Evolutionary conservation across 73 alveolate genomes (phyloP).

Genomic region (Tetrahymena borealis): DNA sequence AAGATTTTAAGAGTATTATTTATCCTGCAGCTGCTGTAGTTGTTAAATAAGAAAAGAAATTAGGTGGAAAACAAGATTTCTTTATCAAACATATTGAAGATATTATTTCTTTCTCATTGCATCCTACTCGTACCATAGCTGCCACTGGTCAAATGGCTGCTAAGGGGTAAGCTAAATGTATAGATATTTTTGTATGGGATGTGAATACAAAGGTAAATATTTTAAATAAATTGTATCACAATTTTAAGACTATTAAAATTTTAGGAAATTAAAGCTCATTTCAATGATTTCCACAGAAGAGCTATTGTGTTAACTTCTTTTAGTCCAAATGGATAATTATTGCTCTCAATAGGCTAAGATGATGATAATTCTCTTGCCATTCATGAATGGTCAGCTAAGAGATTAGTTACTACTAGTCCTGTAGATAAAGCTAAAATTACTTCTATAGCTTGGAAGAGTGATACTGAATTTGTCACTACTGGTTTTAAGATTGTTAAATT

Average conservation of each 20-base stretch:
- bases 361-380: constrained; percentile 92
- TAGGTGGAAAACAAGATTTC: constrained; percentile 66
- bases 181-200: constrained; percentile 94
- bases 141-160: constrained; percentile 98
- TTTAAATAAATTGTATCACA: background rate
- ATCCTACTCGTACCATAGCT: constrained; percentile 82
- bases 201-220: constrained; percentile 44
- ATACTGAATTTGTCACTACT: constrained; percentile 85
- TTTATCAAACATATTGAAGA: constrained; percentile 93
- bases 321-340: constrained; percentile 89
- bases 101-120: constrained; percentile 89
- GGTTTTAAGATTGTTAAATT: constrained; percentile 93
- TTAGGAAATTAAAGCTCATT: constrained; percentile 45
- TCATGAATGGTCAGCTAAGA: constrained; percentile 86
- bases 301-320: constrained; percentile 83
- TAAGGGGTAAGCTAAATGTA: constrained; percentile 78
- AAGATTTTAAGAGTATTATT: constrained; percentile 73
- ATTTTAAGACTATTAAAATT: background rate
- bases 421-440: constrained; percentile 87
- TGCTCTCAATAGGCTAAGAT: constrained; percentile 91
- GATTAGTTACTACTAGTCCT: constrained; percentile 70
- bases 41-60: constrained; percentile 67
- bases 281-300: constrained; percentile 76
- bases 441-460: constrained; percentile 82
- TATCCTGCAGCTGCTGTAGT: constrained; percentile 95